These are phyloP conservation scores for Penicillium sp. DNA, from an alignment of 2,329 filamentous ascomycete genomes.

Conservation along the genomic window DNA sequence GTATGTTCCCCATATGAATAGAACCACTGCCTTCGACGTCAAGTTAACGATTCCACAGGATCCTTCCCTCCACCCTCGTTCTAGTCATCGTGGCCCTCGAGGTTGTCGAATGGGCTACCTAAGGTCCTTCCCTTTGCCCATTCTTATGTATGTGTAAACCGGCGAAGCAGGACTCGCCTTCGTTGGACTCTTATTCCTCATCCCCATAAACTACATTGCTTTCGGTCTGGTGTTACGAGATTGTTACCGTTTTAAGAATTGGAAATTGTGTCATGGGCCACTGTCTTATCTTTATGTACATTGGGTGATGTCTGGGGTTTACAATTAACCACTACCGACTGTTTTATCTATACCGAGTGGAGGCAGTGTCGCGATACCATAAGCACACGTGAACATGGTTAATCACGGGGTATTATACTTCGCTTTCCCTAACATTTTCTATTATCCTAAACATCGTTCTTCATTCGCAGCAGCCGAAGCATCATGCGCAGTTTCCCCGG, in stretches of 20 bases:
- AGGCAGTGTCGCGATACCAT: too few relatives aligned
- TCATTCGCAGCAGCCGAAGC: not conserved
- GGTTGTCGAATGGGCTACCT: conserved; percentile 76
- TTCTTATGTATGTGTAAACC: conserved; percentile 1
- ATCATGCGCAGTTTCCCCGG: conserved; percentile 16
- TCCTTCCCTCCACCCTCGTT: conserved; percentile 83
- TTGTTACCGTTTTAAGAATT: not conserved
- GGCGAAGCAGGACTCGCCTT: conserved; percentile 3
- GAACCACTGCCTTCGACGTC: conserved; percentile 4
- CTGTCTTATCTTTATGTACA: too few relatives aligned
- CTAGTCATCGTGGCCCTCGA: conserved; percentile 89
- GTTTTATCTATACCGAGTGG: too few relatives aligned
- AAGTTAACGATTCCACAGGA: conserved; percentile 49
- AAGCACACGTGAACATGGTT: too few relatives aligned
- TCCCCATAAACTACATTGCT: not conserved
- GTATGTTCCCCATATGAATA: conserved; percentile 46
- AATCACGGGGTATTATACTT: too few relatives aligned
- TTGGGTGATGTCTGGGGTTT: too few relatives aligned
- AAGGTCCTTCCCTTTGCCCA: conserved; percentile 8
- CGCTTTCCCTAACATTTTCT: not conserved
- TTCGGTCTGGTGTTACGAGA: conserved; percentile 1
- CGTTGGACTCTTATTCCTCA: not conserved
- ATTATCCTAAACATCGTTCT: not conserved
- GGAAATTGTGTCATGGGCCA: not conserved
- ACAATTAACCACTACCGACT: too few relatives aligned